Base-by-base conservation (phyloP, 164 flowering plant species). In the Chimonanthus salicifolius region DNA sequence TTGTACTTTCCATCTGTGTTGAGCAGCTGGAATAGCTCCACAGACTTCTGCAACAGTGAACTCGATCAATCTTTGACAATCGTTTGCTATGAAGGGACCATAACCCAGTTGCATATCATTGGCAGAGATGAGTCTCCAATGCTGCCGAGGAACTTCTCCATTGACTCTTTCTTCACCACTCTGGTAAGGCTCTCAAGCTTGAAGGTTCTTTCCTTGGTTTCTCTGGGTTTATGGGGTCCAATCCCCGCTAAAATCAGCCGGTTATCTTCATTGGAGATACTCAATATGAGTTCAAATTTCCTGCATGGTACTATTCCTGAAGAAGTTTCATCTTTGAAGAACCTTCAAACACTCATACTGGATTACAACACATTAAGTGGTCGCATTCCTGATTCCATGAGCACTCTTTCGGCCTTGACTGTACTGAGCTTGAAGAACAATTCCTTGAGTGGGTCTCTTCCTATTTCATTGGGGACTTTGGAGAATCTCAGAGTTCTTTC, bases 171-270 rank as follows among this genome's bases (percentile, higher is more conserved):
- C 72, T 74, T 92, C 9, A 82, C 85, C 0, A 86, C 91, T 3
- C 92, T 96, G 44, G 92, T 77, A 62, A 81, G 80, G 74, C 88
- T 96, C 54, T 89, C 97, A 0, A 80, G 78, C 76, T 77, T 96
- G 81, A 96, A 88, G 77, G 97, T 96, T 71, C 88, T 96, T 70
- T 84, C 85, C n/a, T 77, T 96, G 80, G 97, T 85, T 70, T 94
- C 97, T 71, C 90, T 96, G 4, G 99, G 99, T 48, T 75, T 96
- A 74, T 91, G 98, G 95, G 99, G 98, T 33, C 84, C 83, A 1
- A 67, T 96, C 68, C 93, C 99, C 7, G 83, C 81, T 45, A 85
- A 89, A 69, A 82, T 94, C 50, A 78, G 81, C 2, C 85, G 84
- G 3, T 72, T 96, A 46, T 84, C 92, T 33, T 87, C 92, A 2